Percentiles rank a stretch among this genome's conserved stretches.
Conservation (phyloP, 371 early-diverging fungal genomes). For the Syncephalastrum sp. region DNA sequence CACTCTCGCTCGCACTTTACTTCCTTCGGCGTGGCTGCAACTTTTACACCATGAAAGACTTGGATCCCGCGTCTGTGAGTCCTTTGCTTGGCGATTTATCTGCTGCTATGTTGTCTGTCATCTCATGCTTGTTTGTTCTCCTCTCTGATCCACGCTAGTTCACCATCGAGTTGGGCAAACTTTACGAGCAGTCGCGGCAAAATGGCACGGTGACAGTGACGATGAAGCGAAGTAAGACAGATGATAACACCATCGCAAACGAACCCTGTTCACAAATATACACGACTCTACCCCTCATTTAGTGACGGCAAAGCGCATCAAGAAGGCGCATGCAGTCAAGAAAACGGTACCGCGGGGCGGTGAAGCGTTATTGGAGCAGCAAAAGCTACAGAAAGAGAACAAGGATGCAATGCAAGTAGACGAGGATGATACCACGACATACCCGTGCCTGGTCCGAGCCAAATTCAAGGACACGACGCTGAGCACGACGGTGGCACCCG, state of each 20-base stretch:
- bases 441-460: conserved; percentile 44
- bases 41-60: conserved; percentile 29
- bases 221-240: conserved; percentile 50
- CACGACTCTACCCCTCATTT: background rate
- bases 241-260: background rate
- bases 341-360: conserved; percentile 38
- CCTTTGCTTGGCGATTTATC: background rate
- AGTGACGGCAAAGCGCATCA: conserved; percentile 39
- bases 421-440: conserved; percentile 22
- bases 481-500: conserved; percentile 43
- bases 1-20: too few species aligned
- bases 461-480: conserved; percentile 36
- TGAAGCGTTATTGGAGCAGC: conserved; percentile 18
- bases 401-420: conserved; percentile 5
- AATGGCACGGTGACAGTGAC: conserved; percentile 46
- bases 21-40: too few species aligned
- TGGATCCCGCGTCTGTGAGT: conserved; percentile 38
- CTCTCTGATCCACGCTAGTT: conserved; percentile 22
- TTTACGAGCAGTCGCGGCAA: conserved; percentile 39
- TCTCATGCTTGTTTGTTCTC: conserved; percentile 2
- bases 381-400: too few species aligned
- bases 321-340: conserved; percentile 23
- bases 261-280: background rate
- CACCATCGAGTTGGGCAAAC: conserved; percentile 46
- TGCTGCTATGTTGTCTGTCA: background rate